Evolutionary conservation across 257 asterid genomes (phyloP).

Genomic region (Nicotiana noctiflora): DNA sequence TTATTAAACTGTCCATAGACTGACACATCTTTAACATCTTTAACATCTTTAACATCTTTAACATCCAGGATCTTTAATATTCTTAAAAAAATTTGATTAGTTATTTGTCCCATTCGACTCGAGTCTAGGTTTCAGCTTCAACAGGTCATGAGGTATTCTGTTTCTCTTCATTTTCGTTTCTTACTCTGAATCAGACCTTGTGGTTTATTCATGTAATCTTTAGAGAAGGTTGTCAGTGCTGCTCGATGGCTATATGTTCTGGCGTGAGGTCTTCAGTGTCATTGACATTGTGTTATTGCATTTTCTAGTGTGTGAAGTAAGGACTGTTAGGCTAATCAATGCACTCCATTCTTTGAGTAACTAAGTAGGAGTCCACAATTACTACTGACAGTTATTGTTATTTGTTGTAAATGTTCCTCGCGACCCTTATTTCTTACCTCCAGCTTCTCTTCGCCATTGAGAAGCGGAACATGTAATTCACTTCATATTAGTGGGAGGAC

Average conservation of each 20-base stretch:
- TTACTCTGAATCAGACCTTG: not conserved
- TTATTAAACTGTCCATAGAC: constrained; percentile 62
- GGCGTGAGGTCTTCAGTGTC: not conserved
- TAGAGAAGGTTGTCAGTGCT: not conserved
- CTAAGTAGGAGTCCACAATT: not conserved
- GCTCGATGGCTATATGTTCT: not conserved
- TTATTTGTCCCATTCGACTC: constrained; percentile 11
- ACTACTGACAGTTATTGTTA: not conserved
- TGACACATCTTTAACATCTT: constrained; percentile 41
- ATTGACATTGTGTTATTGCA: not conserved
- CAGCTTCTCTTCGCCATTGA: not conserved
- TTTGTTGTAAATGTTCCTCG: not conserved
- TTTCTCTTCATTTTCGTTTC: not conserved
- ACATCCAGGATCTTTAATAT: constrained; percentile 27
- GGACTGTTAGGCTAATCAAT: not conserved
- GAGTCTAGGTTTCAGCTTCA: constrained; percentile 24
- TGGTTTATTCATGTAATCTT: not conserved
- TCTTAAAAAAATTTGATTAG: constrained; percentile 32
- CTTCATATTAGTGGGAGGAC: not conserved
- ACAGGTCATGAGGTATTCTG: constrained; percentile 4
- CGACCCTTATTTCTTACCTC: not conserved
- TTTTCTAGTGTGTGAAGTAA: not conserved
- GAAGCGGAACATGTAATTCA: not conserved
- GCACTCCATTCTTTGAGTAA: not conserved
- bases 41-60: no score